A percentile compares a stretch with the other conserved stretches of the same genome.
Evolutionary conservation across 768 basidiomycete species (phyloP).

Genomic region (Tulasnella calospora): DNA sequence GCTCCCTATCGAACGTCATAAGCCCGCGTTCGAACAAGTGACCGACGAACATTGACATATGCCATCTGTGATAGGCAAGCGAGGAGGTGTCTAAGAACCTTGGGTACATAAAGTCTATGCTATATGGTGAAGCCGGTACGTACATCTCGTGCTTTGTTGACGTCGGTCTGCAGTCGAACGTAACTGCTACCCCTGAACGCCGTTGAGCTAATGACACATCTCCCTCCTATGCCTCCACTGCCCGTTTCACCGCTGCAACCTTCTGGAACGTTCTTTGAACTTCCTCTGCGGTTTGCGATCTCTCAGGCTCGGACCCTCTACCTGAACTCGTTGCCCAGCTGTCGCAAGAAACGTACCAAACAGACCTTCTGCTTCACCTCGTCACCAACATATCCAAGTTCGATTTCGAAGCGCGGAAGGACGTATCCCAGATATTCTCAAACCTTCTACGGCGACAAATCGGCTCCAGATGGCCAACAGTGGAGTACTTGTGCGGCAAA

Average conservation of each 20-base stretch:
- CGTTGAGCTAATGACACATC: conserved; percentile 20
- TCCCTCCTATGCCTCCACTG: background rate
- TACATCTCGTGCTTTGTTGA: conserved; percentile 21
- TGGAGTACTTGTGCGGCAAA: conserved; percentile 77
- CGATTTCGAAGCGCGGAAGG: conserved; percentile 41
- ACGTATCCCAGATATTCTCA: conserved; percentile 45
- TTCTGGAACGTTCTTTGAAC: background rate
- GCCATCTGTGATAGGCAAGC: conserved; percentile 52
- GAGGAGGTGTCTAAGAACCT: conserved; percentile 88
- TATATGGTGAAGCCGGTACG: conserved; percentile 84
- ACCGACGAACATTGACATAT: background rate
- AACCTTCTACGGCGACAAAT: conserved; percentile 67
- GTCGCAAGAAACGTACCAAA: conserved; percentile 91
- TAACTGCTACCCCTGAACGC: background rate
- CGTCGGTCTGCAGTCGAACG: conserved; percentile 6
- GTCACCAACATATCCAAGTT: conserved; percentile 22
- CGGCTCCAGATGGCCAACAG: conserved; percentile 90
- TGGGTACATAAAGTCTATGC: conserved; percentile 80
- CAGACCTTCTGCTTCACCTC: conserved; percentile 68
- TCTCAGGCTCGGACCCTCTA: conserved; percentile 56
- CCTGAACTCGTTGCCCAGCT: conserved; percentile 91
- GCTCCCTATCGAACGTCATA: background rate
- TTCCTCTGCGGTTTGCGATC: background rate
- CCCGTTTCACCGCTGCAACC: background rate
- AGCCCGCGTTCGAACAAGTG: background rate